Evolutionary conservation across 305 asterid genomes (phyloP).

Genomic region (Vinca major): DNA sequence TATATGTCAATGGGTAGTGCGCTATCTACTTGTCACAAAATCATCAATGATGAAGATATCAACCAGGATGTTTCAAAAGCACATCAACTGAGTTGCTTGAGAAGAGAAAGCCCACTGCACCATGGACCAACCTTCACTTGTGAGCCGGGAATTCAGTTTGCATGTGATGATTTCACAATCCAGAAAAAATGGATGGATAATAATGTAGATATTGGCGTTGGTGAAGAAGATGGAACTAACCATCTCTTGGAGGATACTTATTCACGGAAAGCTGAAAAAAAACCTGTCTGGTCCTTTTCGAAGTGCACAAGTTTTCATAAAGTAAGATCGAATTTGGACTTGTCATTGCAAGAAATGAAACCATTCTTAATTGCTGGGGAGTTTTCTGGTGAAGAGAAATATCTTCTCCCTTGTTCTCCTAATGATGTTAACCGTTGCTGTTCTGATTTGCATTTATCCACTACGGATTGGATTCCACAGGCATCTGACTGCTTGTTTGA

Average conservation of each 20-base stretch:
- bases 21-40: constrained; percentile 24
- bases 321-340: constrained; percentile 20
- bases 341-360: constrained; percentile 21
- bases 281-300: constrained; percentile 34
- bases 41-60: constrained; percentile 25
- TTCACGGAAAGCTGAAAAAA: constrained; percentile 18
- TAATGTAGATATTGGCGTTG: constrained; percentile 24
- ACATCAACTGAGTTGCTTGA: constrained; percentile 41
- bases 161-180: constrained; percentile 22
- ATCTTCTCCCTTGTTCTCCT: constrained; percentile 20
- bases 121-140: constrained; percentile 29
- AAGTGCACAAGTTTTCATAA: constrained; percentile 27
- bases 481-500: constrained; percentile 23
- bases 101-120: constrained; percentile 24
- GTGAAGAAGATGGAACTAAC: constrained; percentile 26
- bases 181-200: constrained; percentile 26
- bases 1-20: constrained; percentile 21
- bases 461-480: constrained; percentile 35
- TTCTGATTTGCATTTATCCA: constrained; percentile 29
- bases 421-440: constrained; percentile 22
- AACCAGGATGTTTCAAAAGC: constrained; percentile 29
- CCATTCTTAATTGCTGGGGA: constrained; percentile 26
- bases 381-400: constrained; percentile 16
- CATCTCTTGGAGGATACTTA: constrained; percentile 14
- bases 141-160: constrained; percentile 32